Conservation (phyloP, 441 rosid genomes). For the Gossypium schwendimanii region DNA sequence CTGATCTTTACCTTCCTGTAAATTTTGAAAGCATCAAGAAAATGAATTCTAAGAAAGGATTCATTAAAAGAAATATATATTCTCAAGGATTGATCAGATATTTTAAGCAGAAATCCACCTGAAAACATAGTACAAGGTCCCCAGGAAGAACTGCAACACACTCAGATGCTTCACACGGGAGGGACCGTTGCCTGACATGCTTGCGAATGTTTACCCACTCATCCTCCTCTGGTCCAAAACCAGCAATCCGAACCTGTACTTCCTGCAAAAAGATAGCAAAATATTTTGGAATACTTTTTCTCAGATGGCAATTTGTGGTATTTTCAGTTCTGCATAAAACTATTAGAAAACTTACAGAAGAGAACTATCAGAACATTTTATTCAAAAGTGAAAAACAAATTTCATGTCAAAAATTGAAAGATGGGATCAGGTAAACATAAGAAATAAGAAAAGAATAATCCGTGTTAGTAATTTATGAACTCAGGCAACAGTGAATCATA, state of each 20-base stretch:
- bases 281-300: background rate
- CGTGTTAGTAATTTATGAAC: background rate
- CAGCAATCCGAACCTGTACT: slow-evolving; percentile 85
- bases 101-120: slow-evolving; percentile 37
- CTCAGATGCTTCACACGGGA: slow-evolving; percentile 96
- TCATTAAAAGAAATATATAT: background rate
- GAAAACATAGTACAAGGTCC: slow-evolving; percentile 94
- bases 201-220: slow-evolving; percentile 88
- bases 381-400: background rate
- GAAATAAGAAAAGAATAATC: background rate
- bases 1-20: slow-evolving; percentile 98
- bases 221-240: slow-evolving; percentile 92
- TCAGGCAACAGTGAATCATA: background rate
- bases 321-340: background rate
- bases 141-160: slow-evolving; percentile 98
- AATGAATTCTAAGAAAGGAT: background rate
- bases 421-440: background rate
- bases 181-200: slow-evolving; percentile 86
- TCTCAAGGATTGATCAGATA: slow-evolving; percentile 1
- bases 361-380: background rate
- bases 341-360: too few relatives aligned
- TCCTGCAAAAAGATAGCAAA: slow-evolving; percentile 45
- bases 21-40: slow-evolving; percentile 14
- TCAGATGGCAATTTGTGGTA: background rate
- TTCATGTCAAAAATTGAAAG: background rate